phyloP scores from a whole-genome alignment of 2,329 filamentous ascomycete species.

The Aspergillus sp. region DNA sequence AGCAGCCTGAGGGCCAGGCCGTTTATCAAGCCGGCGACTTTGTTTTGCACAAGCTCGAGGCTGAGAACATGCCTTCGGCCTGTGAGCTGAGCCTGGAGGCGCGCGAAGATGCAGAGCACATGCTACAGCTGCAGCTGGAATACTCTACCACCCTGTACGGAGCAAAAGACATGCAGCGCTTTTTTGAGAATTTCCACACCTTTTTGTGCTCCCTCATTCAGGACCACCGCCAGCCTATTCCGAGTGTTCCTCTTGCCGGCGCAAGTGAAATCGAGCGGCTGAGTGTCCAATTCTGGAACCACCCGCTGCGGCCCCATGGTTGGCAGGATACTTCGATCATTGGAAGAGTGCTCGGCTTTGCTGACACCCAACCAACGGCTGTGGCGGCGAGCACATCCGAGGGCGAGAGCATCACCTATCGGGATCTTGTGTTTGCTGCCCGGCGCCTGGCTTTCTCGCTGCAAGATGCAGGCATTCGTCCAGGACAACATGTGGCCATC shows the following conservation, averaged over 20 bases:
- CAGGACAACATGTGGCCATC: background rate
- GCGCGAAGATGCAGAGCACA: background rate
- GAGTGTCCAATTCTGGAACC: background rate
- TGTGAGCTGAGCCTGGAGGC: conserved; percentile 3
- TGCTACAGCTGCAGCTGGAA: conserved; percentile 3
- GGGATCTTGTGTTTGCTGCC: background rate
- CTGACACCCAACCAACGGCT: background rate
- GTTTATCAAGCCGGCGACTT: background rate
- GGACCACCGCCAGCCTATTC: conserved; percentile 6
- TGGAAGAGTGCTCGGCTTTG: background rate
- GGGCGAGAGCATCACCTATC: background rate
- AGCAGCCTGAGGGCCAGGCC: background rate
- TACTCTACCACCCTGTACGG: conserved; percentile 3
- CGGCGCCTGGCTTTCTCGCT: background rate
- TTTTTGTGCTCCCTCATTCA: background rate
- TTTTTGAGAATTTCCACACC: conserved; percentile 5
- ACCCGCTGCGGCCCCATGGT: background rate
- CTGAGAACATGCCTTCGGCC: background rate
- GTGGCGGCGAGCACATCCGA: conserved; percentile 1
- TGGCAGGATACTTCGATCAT: background rate
- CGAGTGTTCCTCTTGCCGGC: background rate
- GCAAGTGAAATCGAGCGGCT: background rate
- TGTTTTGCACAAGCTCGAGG: background rate
- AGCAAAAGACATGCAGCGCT: background rate
- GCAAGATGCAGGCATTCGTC: background rate